A percentile compares a stretch with the other conserved stretches of the same genome.
Conservation (phyloP, 1,284 basidiomycete genomes). For the Sanghuangporus sanghuang region DNA sequence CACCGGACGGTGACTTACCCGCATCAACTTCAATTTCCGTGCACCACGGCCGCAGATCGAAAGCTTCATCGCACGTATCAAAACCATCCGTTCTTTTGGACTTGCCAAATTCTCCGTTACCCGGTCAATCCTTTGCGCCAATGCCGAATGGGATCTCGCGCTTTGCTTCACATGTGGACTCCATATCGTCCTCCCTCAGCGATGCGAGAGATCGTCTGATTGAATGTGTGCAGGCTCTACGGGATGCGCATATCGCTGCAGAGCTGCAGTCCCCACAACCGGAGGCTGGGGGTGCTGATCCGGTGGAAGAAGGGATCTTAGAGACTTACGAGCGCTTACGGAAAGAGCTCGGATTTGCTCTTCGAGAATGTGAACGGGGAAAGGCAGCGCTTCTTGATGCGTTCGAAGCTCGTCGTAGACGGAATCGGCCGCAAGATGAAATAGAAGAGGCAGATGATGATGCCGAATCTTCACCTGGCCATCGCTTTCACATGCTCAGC, state of each 20-base stretch:
- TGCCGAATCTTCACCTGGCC: not conserved
- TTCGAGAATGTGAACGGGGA: conserved; percentile 76
- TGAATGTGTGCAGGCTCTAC: conserved; percentile 50
- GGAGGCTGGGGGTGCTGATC: conserved; percentile 22
- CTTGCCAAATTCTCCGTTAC: conserved; percentile 24
- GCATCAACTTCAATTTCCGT: not conserved
- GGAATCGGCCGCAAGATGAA: conserved; percentile 25
- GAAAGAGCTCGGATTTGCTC: conserved; percentile 64
- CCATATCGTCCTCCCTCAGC: conserved; percentile 57
- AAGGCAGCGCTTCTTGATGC: conserved; percentile 55
- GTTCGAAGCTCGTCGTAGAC: conserved; percentile 38
- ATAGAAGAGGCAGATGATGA: conserved; percentile 6
- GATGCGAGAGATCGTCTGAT: conserved; percentile 62
- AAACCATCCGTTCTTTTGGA: not conserved
- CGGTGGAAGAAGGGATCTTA: conserved; percentile 42
- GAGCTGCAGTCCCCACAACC: conserved; percentile 21
- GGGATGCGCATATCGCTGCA: conserved; percentile 28
- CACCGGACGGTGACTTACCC: not conserved
- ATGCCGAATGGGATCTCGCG: conserved; percentile 58
- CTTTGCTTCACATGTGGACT: conserved; percentile 66
- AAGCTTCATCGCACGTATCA: conserved; percentile 16
- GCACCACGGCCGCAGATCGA: not conserved
- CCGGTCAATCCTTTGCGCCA: conserved; percentile 55
- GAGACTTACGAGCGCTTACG: conserved; percentile 69
- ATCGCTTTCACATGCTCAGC: conserved; percentile 2